Percentiles rank a stretch among this genome's conserved stretches.
Evolutionary conservation across 306 rosid species (phyloP).

Genomic region (Mimosa bimucronata): DNA sequence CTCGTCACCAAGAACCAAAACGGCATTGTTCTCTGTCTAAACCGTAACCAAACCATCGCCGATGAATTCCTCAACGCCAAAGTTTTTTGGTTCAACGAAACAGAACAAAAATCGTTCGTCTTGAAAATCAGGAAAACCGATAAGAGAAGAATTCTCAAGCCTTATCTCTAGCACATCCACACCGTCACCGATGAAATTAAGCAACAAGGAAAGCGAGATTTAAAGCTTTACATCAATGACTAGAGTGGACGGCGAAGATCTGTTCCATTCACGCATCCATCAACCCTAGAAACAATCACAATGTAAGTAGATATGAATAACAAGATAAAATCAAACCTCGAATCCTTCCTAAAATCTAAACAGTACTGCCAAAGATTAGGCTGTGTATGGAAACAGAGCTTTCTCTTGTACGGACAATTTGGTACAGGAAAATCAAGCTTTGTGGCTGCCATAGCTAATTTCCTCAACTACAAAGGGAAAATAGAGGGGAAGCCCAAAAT

Average conservation of each 20-base stretch:
- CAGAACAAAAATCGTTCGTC: constrained; percentile 33
- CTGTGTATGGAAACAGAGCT: constrained; percentile 90
- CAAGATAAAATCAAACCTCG: constrained; percentile 78
- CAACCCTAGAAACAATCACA: constrained; percentile 78
- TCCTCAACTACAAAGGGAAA: constrained; percentile 47
- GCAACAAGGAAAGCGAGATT: constrained; percentile 50
- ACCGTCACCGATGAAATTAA: constrained; percentile 64
- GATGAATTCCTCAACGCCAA: constrained; percentile 74
- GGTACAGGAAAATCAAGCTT: constrained; percentile 98
- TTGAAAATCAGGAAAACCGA: constrained; percentile 66
- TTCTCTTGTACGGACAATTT: constrained; percentile 78
- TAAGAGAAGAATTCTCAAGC: constrained; percentile 73
- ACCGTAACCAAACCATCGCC: constrained; percentile 58
- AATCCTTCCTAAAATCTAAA: constrained; percentile 68
- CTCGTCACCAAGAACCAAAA: constrained; percentile 60
- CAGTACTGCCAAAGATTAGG: constrained; percentile 76
- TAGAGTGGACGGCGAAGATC: constrained; percentile 60
- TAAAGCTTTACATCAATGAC: constrained; percentile 59
- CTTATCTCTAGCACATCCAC: constrained; percentile 81
- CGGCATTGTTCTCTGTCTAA: constrained; percentile 75
- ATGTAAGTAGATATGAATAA: constrained; percentile 81
- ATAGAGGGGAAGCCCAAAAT: no score
- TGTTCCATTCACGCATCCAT: constrained; percentile 74
- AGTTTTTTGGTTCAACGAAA: constrained; percentile 55
- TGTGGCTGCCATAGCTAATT: constrained; percentile 95